These are phyloP conservation scores for Coemansia sp. DNA, from an alignment of 192 early-diverging fungal genomes.

Conservation along the genomic window DNA sequence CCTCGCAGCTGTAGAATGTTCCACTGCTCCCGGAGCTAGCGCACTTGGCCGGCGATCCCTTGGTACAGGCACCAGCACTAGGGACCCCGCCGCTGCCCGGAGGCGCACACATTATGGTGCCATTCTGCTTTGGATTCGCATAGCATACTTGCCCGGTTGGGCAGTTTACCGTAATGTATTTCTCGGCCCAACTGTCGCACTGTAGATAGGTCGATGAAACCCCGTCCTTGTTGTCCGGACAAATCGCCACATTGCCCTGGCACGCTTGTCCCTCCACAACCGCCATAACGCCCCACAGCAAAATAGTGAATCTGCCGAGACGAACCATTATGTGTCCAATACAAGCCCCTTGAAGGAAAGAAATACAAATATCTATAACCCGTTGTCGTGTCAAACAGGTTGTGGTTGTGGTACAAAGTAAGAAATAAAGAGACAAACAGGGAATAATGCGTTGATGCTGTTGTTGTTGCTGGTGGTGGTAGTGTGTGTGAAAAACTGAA, in stretches of 20 bases:
- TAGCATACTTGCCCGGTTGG: conserved; percentile 48
- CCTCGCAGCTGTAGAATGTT: conserved; percentile 35
- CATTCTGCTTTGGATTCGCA: conserved; percentile 35
- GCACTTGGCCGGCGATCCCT: conserved; percentile 40
- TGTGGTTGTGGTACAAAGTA: too few species aligned
- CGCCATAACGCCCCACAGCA: neutral
- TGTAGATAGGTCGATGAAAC: conserved; percentile 50
- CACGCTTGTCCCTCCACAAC: too few species aligned
- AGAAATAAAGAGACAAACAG: too few species aligned
- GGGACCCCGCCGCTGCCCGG: conserved; percentile 34
- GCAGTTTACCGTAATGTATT: conserved; percentile 32
- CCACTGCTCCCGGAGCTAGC: conserved; percentile 25
- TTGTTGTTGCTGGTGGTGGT: too few species aligned
- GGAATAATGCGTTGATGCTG: too few species aligned
- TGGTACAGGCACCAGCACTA: conserved; percentile 24
- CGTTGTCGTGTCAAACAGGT: too few species aligned
- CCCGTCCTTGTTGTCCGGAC: conserved; percentile 44
- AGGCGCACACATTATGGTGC: conserved; percentile 38
- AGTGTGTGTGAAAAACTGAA: too few species aligned
- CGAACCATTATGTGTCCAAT: too few species aligned
- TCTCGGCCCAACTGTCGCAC: conserved; percentile 37
- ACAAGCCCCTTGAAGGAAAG: too few species aligned
- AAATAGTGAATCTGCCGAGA: neutral
- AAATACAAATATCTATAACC: too few species aligned
- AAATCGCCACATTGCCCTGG: conserved; percentile 40